Evolutionary conservation across 352 stramenopile species (phyloP).

Genomic region (Lagenidium sp.): DNA sequence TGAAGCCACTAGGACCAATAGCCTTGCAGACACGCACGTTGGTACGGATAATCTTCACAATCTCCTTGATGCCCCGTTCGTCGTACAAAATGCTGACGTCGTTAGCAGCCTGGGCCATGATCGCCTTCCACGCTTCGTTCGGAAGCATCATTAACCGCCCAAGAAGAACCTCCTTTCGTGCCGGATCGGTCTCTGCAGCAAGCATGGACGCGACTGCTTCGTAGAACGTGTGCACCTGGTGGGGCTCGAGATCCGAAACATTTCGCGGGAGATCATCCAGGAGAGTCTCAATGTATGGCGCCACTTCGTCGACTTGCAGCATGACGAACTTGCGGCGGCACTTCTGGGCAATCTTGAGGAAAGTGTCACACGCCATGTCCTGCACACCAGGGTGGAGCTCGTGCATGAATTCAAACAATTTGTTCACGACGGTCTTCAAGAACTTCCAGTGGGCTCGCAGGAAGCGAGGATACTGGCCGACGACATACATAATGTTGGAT

Average conservation of each 20-base stretch:
- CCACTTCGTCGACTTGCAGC: conserved; percentile 88
- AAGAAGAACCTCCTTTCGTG: conserved; percentile 88
- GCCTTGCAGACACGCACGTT: conserved; percentile 96
- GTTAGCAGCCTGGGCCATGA: conserved; percentile 68
- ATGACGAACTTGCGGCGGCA: conserved; percentile 98
- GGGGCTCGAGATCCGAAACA: conserved; percentile 96
- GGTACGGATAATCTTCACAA: conserved; percentile 98
- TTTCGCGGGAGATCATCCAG: conserved; percentile 92
- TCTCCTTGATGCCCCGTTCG: conserved; percentile 74
- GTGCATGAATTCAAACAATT: conserved; percentile 99
- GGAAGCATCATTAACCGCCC: conserved; percentile 94
- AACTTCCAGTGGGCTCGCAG: conserved; percentile 99
- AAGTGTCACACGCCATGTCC: conserved; percentile 99
- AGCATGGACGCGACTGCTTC: conserved; percentile 93
- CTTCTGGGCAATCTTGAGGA: conserved; percentile 98
- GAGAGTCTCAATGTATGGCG: conserved; percentile 97
- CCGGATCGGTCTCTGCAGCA: conserved; percentile 60
- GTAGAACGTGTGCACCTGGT: conserved; percentile 99
- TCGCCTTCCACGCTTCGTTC: conserved; percentile 88
- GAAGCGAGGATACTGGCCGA: conserved; percentile 99
- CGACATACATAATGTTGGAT: conserved; percentile 99
- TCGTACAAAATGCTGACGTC: conserved; percentile 81
- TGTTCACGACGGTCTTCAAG: conserved; percentile 99
- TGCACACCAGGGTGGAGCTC: conserved; percentile 99
- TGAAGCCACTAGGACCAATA: conserved; percentile 93